Evolutionary conservation across 1,139 yeast genomes (phyloP).

Genomic region (Tardiomyces blankii): DNA sequence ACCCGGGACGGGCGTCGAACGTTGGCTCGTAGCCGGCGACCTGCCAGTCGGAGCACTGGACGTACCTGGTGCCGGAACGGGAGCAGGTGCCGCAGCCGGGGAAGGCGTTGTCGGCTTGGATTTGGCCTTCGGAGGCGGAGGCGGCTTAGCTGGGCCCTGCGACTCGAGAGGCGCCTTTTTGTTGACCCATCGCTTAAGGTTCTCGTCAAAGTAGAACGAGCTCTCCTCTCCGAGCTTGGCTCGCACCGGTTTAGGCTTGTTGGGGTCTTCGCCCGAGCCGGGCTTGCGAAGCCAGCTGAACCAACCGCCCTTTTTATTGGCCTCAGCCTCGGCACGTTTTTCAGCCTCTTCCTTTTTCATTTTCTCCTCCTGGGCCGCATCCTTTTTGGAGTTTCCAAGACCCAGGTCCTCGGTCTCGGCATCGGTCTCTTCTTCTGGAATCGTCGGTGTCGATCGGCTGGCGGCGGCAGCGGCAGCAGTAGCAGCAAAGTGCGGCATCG

Average conservation of each 20-base stretch:
- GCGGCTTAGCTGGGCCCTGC: constrained; percentile 46
- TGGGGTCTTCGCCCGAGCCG: constrained; percentile 29
- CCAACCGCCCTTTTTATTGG: constrained; percentile 33
- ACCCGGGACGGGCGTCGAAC: constrained; percentile 7
- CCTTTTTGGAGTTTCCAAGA: constrained; percentile 5
- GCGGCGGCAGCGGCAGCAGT: no score
- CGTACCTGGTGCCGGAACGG: not conserved
- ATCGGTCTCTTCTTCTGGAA: not conserved
- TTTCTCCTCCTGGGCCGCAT: constrained; percentile 9
- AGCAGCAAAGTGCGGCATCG: not conserved
- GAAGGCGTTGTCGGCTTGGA: constrained; percentile 19
- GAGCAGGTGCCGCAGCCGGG: constrained; percentile 2
- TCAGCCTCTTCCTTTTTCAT: constrained; percentile 10
- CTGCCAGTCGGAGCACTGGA: constrained; percentile 1
- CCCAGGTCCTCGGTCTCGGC: not conserved
- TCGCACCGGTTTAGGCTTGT: constrained; percentile 60
- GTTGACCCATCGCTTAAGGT: constrained; percentile 79
- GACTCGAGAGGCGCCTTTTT: constrained; percentile 65
- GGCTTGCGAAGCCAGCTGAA: constrained; percentile 34
- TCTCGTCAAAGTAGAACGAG: constrained; percentile 70
- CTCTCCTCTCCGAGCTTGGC: constrained; percentile 83
- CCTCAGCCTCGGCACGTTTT: constrained; percentile 13
- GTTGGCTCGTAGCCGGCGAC: constrained; percentile 14
- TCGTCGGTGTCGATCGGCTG: not conserved
- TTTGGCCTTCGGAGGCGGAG: constrained; percentile 61